These are phyloP conservation scores for Filosporella fistucella DNA, from an alignment of 495 filamentous ascomycete genomes.

Conservation along the genomic window DNA sequence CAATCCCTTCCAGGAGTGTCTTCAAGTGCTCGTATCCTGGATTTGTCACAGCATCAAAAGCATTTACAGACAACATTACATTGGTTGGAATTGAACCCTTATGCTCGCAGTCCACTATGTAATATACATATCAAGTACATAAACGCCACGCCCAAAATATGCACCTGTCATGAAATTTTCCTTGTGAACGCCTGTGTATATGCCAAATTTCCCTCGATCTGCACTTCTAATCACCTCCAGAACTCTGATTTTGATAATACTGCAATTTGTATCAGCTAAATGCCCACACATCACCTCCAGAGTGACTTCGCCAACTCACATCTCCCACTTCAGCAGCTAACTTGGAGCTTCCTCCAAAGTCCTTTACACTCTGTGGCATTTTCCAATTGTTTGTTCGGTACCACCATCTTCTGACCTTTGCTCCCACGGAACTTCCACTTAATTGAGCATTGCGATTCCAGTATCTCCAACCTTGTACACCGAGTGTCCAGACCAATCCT, in stretches of 20 bases:
- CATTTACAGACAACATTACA: too few species aligned
- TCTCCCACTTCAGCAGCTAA: conserved; percentile 18
- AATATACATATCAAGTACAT: too few species aligned
- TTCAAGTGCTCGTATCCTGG: too few species aligned
- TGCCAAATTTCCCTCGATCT: too few species aligned
- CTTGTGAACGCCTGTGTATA: too few species aligned
- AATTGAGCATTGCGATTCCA: conserved; percentile 73
- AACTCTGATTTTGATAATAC: conserved; percentile 23
- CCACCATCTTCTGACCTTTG: conserved; percentile 79
- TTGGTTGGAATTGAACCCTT: too few species aligned
- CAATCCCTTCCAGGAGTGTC: too few species aligned
- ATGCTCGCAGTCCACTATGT: too few species aligned
- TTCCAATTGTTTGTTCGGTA: conserved; percentile 86
- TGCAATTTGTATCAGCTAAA: conserved; percentile 19
- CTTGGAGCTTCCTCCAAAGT: conserved; percentile 12
- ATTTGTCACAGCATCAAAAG: too few species aligned
- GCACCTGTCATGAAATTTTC: too few species aligned
- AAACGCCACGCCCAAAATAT: too few species aligned
- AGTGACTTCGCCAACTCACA: conserved; percentile 16
- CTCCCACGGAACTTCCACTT: conserved; percentile 65
- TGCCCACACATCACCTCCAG: conserved; percentile 1
- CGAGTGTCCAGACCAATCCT: conserved; percentile 78
- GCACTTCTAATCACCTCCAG: conserved; percentile 7
- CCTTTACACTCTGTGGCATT: conserved; percentile 33
- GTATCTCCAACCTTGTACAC: conserved; percentile 73